Conservation (phyloP, 371 early-diverging fungal species). For the Gilbertella persicaria region DNA sequence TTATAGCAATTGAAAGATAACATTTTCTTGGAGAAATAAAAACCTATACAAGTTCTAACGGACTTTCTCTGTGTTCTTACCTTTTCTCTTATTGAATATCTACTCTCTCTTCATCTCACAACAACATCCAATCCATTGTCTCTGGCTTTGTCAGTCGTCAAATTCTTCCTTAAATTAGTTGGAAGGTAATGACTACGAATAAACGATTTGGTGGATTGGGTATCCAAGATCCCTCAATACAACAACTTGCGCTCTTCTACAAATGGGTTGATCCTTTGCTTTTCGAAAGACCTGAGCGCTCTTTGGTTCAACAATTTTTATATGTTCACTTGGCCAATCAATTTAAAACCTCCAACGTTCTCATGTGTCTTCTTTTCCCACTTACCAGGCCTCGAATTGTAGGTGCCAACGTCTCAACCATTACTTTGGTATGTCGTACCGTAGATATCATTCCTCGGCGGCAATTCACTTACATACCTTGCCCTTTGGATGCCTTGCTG, state of each 20-base stretch:
- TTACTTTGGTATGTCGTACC: neutral
- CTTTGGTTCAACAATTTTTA: neutral
- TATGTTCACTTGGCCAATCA: neutral
- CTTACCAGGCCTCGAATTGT: neutral
- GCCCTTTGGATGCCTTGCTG: neutral
- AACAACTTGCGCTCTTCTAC: constrained; percentile 3
- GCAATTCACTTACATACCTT: neutral
- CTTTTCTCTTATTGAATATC: no score
- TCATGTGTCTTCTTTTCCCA: neutral
- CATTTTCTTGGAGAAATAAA: no score
- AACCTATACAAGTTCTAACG: no score
- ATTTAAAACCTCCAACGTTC: neutral
- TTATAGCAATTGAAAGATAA: no score
- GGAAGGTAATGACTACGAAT: neutral
- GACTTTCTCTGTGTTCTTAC: no score
- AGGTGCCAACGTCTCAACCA: neutral
- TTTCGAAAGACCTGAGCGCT: neutral
- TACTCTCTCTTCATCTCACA: no score
- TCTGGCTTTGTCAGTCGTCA: no score
- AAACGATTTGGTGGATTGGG: neutral
- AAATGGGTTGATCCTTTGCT: constrained; percentile 6
- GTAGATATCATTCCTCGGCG: neutral
- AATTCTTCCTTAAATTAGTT: no score
- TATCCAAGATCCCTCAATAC: neutral
- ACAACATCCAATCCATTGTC: no score